Conservation (phyloP, 228 moss, liverwort and hornwort genomes). For the Sphagnum fallax region DNA sequence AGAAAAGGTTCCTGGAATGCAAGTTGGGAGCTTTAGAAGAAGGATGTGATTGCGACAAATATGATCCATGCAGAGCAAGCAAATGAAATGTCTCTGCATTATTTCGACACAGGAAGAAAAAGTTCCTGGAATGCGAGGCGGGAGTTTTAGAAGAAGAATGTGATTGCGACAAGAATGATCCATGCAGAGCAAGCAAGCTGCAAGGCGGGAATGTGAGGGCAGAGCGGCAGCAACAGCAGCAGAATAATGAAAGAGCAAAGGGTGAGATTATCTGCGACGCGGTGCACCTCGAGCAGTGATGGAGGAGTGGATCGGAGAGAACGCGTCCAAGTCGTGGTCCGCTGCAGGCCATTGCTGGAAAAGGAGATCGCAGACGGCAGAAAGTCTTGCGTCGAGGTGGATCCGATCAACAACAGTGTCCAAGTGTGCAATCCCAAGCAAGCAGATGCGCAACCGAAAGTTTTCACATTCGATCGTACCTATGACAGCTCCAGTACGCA, state of each 20-base stretch:
- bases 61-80: too few species aligned
- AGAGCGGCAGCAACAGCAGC: neutral
- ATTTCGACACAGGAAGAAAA: too few species aligned
- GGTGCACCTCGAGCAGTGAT: slow-evolving; percentile 2
- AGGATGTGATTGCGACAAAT: too few species aligned
- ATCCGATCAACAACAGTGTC: slow-evolving; percentile 50
- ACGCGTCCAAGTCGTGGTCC: slow-evolving; percentile 93
- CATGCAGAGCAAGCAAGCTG: slow-evolving; percentile 1
- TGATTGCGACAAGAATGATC: neutral
- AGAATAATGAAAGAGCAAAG: slow-evolving; percentile 3
- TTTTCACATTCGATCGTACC: slow-evolving; percentile 92
- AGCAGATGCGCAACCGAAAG: slow-evolving; percentile 65
- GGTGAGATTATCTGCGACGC: neutral
- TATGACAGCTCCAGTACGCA: slow-evolving; percentile 83
- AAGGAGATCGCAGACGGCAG: slow-evolving; percentile 62
- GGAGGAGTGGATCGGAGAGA: slow-evolving; percentile 51
- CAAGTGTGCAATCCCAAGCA: slow-evolving; percentile 74
- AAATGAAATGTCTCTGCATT: too few species aligned
- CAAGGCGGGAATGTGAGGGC: neutral
- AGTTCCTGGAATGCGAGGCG: too few species aligned
- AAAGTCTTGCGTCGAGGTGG: slow-evolving; percentile 59
- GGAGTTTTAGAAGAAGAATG: too few species aligned
- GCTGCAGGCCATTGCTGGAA: slow-evolving; percentile 76
- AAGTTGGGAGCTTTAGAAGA: too few species aligned
- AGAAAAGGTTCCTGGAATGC: too few species aligned